A percentile compares a stretch with the other conserved stretches of the same genome.
These are phyloP conservation scores for Podospora pseudocomata DNA, from an alignment of 495 filamentous ascomycete species.

Conservation along the genomic window DNA sequence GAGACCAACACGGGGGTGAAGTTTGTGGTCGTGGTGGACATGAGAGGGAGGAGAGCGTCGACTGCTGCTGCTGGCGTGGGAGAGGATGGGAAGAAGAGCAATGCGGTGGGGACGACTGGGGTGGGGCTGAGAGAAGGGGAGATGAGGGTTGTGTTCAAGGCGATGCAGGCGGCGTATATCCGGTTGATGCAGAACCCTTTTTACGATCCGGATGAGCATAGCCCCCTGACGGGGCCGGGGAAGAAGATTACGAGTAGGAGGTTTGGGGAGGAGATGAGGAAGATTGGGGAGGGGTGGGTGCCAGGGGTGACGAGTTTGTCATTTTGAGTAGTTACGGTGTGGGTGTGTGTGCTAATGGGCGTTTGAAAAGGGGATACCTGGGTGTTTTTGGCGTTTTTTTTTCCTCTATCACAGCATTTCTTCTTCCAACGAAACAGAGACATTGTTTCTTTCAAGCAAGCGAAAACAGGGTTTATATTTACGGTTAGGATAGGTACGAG, in stretches of 20 bases:
- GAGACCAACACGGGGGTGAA: constrained; percentile 94
- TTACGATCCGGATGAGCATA: constrained; percentile 83
- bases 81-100: constrained; percentile 10
- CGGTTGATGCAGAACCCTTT: constrained; percentile 90
- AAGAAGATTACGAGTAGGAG: constrained; percentile 71
- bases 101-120: constrained; percentile 29
- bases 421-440: background rate
- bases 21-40: constrained; percentile 83
- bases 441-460: background rate
- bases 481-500: background rate
- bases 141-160: constrained; percentile 80
- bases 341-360: background rate
- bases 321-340: background rate
- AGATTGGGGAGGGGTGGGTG: constrained; percentile 72
- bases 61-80: constrained; percentile 25
- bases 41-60: constrained; percentile 57
- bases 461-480: background rate
- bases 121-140: constrained; percentile 73
- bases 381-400: constrained; percentile 9
- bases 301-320: constrained; percentile 50
- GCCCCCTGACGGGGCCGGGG: constrained; percentile 48
- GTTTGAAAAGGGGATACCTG: background rate
- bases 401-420: background rate
- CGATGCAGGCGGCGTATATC: constrained; percentile 88
- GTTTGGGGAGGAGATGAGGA: constrained; percentile 77